These are phyloP conservation scores for Phlegmacium glaucopus DNA, from an alignment of 768 basidiomycete species.

Conservation along the genomic window DNA sequence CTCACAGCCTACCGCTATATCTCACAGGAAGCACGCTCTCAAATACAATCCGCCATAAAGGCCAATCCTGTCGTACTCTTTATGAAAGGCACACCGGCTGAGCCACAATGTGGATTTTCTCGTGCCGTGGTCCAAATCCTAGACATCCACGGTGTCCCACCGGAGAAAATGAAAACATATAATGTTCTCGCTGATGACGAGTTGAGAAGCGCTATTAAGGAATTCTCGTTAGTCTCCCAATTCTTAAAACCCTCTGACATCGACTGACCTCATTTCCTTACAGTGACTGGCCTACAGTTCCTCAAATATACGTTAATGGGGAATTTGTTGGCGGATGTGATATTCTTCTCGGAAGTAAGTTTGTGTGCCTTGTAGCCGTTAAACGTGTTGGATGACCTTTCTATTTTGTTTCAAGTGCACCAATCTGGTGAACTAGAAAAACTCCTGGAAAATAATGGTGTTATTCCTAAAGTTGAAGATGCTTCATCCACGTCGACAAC, in stretches of 20 bases:
- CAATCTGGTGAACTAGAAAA: conserved; percentile 91
- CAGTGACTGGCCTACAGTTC: conserved; percentile 98
- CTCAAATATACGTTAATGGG: conserved; percentile 91
- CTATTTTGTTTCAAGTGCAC: conserved; percentile 64
- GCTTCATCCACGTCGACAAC: conserved; percentile 5
- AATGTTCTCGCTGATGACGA: conserved; percentile 87
- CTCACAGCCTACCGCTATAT: conserved; percentile 45
- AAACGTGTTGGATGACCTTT: neutral
- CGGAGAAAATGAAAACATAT: conserved; percentile 83
- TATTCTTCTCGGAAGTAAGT: conserved; percentile 86
- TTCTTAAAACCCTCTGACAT: neutral
- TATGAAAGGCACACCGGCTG: conserved; percentile 93
- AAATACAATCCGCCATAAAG: conserved; percentile 72
- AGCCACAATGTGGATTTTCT: conserved; percentile 94
- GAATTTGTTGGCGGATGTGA: conserved; percentile 98
- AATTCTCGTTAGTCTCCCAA: conserved; percentile 78
- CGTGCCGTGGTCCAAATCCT: conserved; percentile 90
- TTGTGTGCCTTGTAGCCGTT: conserved; percentile 1
- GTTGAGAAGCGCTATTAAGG: conserved; percentile 84
- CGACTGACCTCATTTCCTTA: neutral
- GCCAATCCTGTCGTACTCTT: conserved; percentile 86
- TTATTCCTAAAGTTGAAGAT: conserved; percentile 54
- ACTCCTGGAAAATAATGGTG: conserved; percentile 65
- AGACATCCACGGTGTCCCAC: conserved; percentile 75
- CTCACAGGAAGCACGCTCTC: conserved; percentile 55